Base-by-base conservation (phyloP, 768 basidiomycete species). In the Rickenella mellea region DNA sequence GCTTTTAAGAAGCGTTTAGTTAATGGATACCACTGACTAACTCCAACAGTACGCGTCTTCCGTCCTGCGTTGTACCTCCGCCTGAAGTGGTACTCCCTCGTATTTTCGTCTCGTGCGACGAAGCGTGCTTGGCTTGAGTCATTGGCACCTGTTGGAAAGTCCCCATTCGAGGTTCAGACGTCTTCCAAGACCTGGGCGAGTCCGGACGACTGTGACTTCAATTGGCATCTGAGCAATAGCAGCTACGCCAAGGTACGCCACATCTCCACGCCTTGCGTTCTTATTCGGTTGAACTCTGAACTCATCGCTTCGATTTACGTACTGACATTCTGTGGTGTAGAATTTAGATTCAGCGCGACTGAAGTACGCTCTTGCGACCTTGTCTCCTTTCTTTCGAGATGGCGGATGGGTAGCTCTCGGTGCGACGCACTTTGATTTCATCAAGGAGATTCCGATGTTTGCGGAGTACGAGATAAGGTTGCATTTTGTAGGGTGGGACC, bases 141-240 rank as follows among this genome's bases (percentile, higher is more conserved):
- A 0, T 60, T 75, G 36, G 63, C 70, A 2, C 74, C 75, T 0
- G 60, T 85, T 6, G 81, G 80, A 0, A 52, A 54, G 15, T 63
- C 76, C 50, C 84, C 84, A 1, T 72, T 83, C 33, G 64, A 70
- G 36, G 48, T 62, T 25, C 49, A 53, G 7, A 55, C 65, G 10
- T 51, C 59, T 5, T 74, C 70, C 46, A 64, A 57, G 19, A 63
- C 66, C 1, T 74, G 74, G 67, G 76, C 81, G 21, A 71, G 82
- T 43, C 50, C 78, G 6, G 84, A 88, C 48, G 86, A 88, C 32
- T 70, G 71, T 31, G 87, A 90, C 58, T 79, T 78, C 51, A 76
- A 83, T 53, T 55, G 70, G 10, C 86, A 90, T 53, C 66, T 89
- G 44, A 86, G 83, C 56, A 90, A 90, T 53, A 86, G 85, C 0